Conservation (phyloP, 176 grass and related monocot genomes). For the Alloteropsis semialata region DNA sequence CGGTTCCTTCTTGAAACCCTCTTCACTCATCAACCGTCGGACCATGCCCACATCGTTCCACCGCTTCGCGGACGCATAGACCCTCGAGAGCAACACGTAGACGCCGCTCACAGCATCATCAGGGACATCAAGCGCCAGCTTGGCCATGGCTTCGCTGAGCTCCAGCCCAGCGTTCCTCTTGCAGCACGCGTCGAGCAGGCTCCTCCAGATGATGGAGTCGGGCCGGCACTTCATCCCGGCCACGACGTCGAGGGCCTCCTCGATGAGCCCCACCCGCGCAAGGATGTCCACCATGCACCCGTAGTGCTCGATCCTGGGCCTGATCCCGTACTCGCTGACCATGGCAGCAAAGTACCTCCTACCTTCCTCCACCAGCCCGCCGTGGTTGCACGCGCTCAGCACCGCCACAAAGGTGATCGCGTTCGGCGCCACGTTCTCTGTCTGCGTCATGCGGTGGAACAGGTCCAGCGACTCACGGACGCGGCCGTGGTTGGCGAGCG, state of each 20-base stretch:
- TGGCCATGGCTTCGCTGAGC: conserved; percentile 70
- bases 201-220: conserved; percentile 86
- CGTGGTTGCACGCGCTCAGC: conserved; percentile 77
- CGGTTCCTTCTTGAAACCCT: conserved; percentile 69
- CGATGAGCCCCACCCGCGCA: conserved; percentile 66
- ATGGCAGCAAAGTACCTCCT: conserved; percentile 59
- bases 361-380: conserved; percentile 60
- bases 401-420: conserved; percentile 69
- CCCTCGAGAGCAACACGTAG: conserved; percentile 75
- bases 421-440: conserved; percentile 44
- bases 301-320: conserved; percentile 75
- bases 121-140: conserved; percentile 58
- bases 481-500: conserved; percentile 65
- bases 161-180: conserved; percentile 56
- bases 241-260: conserved; percentile 68
- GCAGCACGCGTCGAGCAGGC: conserved; percentile 67
- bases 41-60: conserved; percentile 88
- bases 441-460: conserved; percentile 42
- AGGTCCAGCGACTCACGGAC: conserved; percentile 49
- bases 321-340: conserved; percentile 42
- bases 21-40: conserved; percentile 58
- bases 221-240: conserved; percentile 58
- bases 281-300: conserved; percentile 90
- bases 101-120: conserved; percentile 62
- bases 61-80: conserved; percentile 62